Evolutionary conservation across 345 rosid species (phyloP), one percentile per base, ranked within the genome.

Genomic region (Triadica sebifera): DNA sequence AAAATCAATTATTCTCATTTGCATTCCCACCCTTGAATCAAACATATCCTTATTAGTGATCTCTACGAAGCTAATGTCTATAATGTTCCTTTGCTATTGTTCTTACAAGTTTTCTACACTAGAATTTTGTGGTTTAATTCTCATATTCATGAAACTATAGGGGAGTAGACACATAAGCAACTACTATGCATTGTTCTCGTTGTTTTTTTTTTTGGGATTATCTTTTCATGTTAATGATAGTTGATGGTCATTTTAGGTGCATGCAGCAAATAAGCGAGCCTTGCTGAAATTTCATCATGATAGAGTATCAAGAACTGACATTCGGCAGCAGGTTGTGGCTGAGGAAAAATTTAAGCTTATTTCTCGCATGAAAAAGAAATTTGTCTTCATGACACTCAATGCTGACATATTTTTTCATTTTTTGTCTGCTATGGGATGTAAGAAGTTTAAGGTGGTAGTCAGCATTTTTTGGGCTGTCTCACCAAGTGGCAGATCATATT

Each of bases 311-410:
- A 88, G 84, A 84, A 83, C 81, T 2, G 92, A 90, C 78, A 75
- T 95, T 56, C 85, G 84, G 38, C 89, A 84, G 69, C 92, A 91
- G 80, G 96, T 91, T 69, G 97, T 91, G 81, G 93, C 96, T 0
- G 99, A 93, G 79, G 99, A 95, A 76, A 93, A 86, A 63, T 91
- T 95, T 80, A 95, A 95, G 80, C 91, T 91, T 69, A 86, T 95
- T 76, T 84, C 89, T 69, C 96, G 93, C 74, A 89, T 90, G 94
- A 95, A 89, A 82, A 96, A 87, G 77, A 86, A 87, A 74, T 84
- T 67, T 75, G 71, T 79, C 84, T 70, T 70, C 80, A 41, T 80
- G 77, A 46, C 57, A 53, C 51, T 78, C 75, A 81, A 78, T 57
- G 45, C 75, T 69, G 71, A 50, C 64, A 20, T 37, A n/a, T 61